These are phyloP conservation scores for Dactylellina sp. DNA, from an alignment of 2,329 filamentous ascomycete species.

Conservation along the genomic window DNA sequence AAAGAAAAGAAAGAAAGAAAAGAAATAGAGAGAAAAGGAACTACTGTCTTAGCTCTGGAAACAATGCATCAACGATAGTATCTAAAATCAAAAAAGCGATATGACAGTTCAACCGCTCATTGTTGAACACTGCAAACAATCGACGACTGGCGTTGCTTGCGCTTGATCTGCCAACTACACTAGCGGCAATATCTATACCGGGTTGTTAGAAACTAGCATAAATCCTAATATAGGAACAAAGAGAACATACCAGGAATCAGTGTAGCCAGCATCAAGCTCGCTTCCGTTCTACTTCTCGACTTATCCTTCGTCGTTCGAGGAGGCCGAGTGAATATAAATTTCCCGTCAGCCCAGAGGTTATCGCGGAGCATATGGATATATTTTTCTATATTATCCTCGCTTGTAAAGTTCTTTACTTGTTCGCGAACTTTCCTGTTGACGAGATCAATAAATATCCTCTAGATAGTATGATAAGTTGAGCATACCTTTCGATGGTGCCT, in stretches of 20 bases:
- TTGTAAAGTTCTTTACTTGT: constrained; percentile 76
- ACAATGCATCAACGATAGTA: constrained; percentile 47
- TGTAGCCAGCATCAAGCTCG: constrained; percentile 87
- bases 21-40: background rate
- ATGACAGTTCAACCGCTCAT: constrained; percentile 84
- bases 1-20: constrained; percentile 30
- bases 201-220: constrained; percentile 16
- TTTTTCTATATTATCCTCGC: constrained; percentile 81
- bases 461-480: background rate
- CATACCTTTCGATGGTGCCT: constrained; percentile 84
- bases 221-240: background rate
- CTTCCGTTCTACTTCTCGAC: constrained; percentile 83
- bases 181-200: constrained; percentile 79
- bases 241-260: constrained; percentile 72
- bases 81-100: constrained; percentile 51
- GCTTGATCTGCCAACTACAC: constrained; percentile 91
- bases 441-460: constrained; percentile 2
- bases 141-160: constrained; percentile 89
- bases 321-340: constrained; percentile 63
- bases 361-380: constrained; percentile 81
- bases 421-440: constrained; percentile 79
- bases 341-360: constrained; percentile 82
- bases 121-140: constrained; percentile 91
- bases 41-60: constrained; percentile 46
- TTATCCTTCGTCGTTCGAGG: constrained; percentile 77